A percentile compares a stretch with the other conserved stretches of the same genome.
phyloP scores from a whole-genome alignment of 2,329 filamentous ascomycete species.

The Phialocephala subalpina region DNA sequence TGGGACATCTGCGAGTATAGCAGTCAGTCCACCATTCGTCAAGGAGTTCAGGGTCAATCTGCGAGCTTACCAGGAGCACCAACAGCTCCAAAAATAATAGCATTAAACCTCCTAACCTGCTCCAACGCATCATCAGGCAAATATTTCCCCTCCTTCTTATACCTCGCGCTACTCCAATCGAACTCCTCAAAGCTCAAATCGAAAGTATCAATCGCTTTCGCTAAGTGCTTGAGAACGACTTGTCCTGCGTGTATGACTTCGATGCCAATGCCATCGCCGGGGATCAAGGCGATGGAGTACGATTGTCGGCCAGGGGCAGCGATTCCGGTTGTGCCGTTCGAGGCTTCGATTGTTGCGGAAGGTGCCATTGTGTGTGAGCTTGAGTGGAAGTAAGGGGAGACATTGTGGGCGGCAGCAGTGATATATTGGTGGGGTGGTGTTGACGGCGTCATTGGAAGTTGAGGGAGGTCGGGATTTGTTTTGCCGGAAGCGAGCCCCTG shows the following conservation, averaged over 20 bases:
- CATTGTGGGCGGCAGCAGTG: slow-evolving; percentile 13
- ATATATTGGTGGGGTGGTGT: not conserved
- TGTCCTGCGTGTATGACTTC: slow-evolving; percentile 70
- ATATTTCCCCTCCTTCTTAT: slow-evolving; percentile 65
- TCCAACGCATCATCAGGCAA: slow-evolving; percentile 65
- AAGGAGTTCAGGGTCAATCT: too few species aligned
- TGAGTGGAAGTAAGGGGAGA: not conserved
- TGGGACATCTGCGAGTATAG: slow-evolving; percentile 56
- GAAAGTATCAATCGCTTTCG: slow-evolving; percentile 62
- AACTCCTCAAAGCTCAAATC: slow-evolving; percentile 66
- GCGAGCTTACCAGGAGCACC: slow-evolving; percentile 57
- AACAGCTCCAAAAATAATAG: slow-evolving; percentile 67
- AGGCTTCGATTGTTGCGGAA: not conserved
- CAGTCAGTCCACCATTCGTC: not conserved
- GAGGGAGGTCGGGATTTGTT: not conserved
- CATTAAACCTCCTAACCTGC: slow-evolving; percentile 61
- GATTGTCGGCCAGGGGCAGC: slow-evolving; percentile 15
- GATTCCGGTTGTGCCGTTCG: slow-evolving; percentile 8
- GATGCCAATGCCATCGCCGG: slow-evolving; percentile 69
- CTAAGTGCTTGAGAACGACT: slow-evolving; percentile 64
- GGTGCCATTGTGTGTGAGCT: slow-evolving; percentile 10
- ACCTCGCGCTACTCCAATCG: slow-evolving; percentile 66
- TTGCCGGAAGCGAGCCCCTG: slow-evolving; percentile 2
- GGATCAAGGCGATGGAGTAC: slow-evolving; percentile 66
- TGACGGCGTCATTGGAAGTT: not conserved